Evolutionary conservation across 208 protist genomes (phyloP).

Genomic region (Acanthamoeba culbertsoni): DNA sequence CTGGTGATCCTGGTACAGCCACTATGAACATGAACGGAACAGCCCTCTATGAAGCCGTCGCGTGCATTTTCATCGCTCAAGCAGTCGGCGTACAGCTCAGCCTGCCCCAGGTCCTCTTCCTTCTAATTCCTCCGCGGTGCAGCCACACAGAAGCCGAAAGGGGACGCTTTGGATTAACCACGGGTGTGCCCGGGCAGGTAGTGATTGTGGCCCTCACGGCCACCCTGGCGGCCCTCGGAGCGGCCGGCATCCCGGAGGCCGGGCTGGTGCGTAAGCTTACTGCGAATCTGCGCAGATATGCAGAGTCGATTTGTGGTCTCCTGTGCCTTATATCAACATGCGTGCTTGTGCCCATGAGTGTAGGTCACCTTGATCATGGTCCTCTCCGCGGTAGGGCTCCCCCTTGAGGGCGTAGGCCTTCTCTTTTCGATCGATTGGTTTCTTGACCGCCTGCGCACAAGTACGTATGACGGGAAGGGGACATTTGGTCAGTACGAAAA

Average conservation of each 20-base stretch:
- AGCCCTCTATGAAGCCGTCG: constrained; percentile 67
- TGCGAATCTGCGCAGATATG: background rate
- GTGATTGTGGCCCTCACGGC: constrained; percentile 56
- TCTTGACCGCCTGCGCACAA: constrained; percentile 40
- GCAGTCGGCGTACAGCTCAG: constrained; percentile 19
- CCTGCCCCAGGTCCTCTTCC: background rate
- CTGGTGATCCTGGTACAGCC: background rate
- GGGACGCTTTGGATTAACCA: background rate
- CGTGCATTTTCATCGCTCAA: constrained; percentile 68
- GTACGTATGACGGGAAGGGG: no score
- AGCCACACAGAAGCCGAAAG: no score
- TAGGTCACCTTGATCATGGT: constrained; percentile 68
- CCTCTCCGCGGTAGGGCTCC: constrained; percentile 54
- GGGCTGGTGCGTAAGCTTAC: constrained; percentile 23
- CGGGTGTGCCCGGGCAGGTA: background rate
- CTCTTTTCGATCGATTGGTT: constrained; percentile 66
- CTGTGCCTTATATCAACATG: no score
- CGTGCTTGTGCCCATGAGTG: no score
- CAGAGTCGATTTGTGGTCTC: no score
- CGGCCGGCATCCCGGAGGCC: constrained; percentile 68
- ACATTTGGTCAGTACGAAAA: no score
- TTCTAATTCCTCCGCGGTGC: no score
- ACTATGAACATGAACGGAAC: constrained; percentile 61
- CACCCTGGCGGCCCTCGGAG: constrained; percentile 63
- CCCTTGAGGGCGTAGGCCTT: constrained; percentile 8